Conservation (phyloP, 306 rosid species). For the Mimosa bimucronata region DNA sequence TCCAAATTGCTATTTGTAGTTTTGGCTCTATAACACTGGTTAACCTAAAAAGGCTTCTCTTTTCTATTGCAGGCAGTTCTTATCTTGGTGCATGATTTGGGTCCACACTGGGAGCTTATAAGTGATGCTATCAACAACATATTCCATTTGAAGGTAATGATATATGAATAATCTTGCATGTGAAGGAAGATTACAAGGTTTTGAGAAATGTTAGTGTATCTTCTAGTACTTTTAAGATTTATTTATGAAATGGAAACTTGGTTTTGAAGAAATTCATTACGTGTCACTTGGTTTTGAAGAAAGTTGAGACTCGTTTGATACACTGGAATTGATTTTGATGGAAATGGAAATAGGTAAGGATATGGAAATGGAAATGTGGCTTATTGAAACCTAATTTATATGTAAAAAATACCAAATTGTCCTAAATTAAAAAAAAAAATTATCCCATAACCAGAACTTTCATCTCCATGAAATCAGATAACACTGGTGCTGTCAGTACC, state of each 20-base stretch:
- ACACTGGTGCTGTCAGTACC: too few relatives aligned
- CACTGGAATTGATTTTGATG: too few relatives aligned
- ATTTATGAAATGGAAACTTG: background rate
- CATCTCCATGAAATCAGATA: too few relatives aligned
- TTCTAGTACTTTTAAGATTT: background rate
- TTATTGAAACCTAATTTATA: too few relatives aligned
- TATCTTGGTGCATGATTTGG: slow-evolving; percentile 92
- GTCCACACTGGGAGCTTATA: slow-evolving; percentile 91
- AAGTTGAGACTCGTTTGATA: background rate
- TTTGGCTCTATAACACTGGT: background rate
- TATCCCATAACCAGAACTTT: too few relatives aligned
- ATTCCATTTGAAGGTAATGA: slow-evolving; percentile 71
- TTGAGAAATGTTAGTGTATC: background rate
- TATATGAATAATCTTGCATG: slow-evolving; percentile 10
- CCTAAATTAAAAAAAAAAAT: too few relatives aligned
- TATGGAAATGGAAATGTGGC: too few relatives aligned
- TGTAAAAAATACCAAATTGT: too few relatives aligned
- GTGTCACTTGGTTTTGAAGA: background rate
- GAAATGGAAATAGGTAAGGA: too few relatives aligned
- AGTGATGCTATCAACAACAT: slow-evolving; percentile 82
- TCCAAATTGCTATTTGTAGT: slow-evolving; percentile 14
- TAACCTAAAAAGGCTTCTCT: slow-evolving; percentile 14
- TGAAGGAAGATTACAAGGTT: slow-evolving; percentile 1
- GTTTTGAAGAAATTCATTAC: background rate
- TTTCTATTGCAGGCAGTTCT: slow-evolving; percentile 68